Conservation (phyloP, 768 basidiomycete species). For the Porpolomopsis calyptriformis region DNA sequence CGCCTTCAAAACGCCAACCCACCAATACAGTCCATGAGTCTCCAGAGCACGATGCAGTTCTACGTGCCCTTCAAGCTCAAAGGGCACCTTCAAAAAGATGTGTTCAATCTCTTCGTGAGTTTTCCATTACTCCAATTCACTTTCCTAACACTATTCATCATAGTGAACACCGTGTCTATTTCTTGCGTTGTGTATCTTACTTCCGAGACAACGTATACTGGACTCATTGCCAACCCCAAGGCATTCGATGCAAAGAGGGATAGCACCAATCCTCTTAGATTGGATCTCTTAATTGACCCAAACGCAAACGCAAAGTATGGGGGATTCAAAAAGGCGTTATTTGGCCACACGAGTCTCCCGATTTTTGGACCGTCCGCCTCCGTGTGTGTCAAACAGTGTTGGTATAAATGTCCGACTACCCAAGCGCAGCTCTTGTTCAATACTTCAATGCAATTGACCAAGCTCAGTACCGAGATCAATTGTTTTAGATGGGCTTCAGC, state of each 20-base stretch:
- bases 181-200: background rate
- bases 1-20: no score
- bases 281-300: background rate
- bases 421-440: slow-evolving; percentile 9
- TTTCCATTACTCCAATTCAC: background rate
- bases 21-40: no score
- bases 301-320: background rate
- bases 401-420: slow-evolving; percentile 4
- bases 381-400: slow-evolving; percentile 12
- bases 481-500: slow-evolving; percentile 16
- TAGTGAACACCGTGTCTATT: background rate
- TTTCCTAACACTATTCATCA: background rate
- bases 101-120: background rate
- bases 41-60: no score
- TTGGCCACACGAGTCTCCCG: background rate
- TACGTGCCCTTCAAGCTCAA: background rate
- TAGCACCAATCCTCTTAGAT: background rate
- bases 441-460: slow-evolving; percentile 9
- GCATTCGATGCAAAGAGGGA: background rate
- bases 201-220: background rate
- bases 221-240: background rate
- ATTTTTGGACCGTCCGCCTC: background rate
- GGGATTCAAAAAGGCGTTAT: slow-evolving; percentile 1
- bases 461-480: slow-evolving; percentile 13
- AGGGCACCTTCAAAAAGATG: background rate